phyloP scores from a whole-genome alignment of 306 rosid genomes.

The Chamaecrista fasciculata region DNA sequence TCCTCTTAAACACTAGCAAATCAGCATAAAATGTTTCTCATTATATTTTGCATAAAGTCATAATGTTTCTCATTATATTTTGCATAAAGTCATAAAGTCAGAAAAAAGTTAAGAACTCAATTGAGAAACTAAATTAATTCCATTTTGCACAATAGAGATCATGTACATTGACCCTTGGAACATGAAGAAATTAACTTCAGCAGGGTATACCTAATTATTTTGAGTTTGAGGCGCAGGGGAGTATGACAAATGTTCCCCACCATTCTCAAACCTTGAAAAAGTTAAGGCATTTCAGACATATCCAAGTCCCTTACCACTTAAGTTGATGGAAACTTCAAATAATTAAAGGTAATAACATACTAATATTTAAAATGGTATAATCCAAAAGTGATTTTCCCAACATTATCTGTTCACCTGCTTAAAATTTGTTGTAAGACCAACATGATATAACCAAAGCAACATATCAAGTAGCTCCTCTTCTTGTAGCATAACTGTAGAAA shows the following conservation, averaged over 20 bases:
- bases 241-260: neutral
- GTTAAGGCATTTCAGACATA: slow-evolving; percentile 15
- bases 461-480: slow-evolving; percentile 93
- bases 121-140: neutral
- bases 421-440: slow-evolving; percentile 88
- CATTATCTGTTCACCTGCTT: slow-evolving; percentile 66
- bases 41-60: slow-evolving; percentile 8
- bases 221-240: neutral
- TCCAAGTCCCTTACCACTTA: slow-evolving; percentile 17
- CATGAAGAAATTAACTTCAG: neutral
- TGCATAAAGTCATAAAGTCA: slow-evolving; percentile 1
- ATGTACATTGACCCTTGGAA: slow-evolving; percentile 5
- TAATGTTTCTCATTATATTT: slow-evolving; percentile 4
- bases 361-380: neutral
- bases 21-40: neutral
- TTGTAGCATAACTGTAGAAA: slow-evolving; percentile 59
- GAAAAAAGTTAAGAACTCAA: neutral
- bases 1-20: neutral
- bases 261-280: slow-evolving; percentile 16
- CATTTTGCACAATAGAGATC: neutral
- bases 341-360: neutral
- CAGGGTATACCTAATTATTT: slow-evolving; percentile 9
- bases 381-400: neutral
- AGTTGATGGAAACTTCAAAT: neutral
- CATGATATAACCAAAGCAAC: slow-evolving; percentile 79